Conservation (phyloP, 768 basidiomycete genomes). For the Lactarius deliciosus region DNA sequence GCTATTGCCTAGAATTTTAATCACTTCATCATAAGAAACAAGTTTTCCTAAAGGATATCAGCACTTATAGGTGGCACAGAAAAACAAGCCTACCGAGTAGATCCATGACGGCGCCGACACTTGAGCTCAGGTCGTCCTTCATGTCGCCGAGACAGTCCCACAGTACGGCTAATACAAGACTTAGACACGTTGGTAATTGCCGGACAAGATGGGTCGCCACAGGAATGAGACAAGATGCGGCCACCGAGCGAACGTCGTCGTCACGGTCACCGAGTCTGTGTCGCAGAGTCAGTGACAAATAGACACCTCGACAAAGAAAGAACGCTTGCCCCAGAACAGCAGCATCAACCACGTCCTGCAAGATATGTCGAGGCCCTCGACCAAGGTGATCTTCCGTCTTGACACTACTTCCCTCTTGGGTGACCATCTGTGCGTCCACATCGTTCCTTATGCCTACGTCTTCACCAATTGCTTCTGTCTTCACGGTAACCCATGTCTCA, state of each 20-base stretch:
- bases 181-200: conserved; percentile 68
- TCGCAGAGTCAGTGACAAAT: conserved; percentile 13
- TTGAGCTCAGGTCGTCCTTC: conserved; percentile 96
- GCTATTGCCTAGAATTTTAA: conserved; percentile 67
- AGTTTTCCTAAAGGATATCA: conserved; percentile 59
- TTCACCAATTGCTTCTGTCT: not conserved
- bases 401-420: conserved; percentile 22
- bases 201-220: conserved; percentile 81
- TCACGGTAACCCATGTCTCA: conserved; percentile 1
- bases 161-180: conserved; percentile 74
- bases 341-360: conserved; percentile 84
- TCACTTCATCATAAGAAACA: conserved; percentile 76
- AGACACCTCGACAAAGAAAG: not conserved
- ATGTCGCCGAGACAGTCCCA: conserved; percentile 91
- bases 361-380: conserved; percentile 50
- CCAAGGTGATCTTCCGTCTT: conserved; percentile 35
- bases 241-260: conserved; percentile 95
- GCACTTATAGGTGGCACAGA: conserved; percentile 3
- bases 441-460: conserved; percentile 3
- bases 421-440: conserved; percentile 22
- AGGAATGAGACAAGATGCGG: conserved; percentile 87
- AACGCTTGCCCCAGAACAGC: conserved; percentile 80
- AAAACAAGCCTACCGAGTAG: conserved; percentile 63
- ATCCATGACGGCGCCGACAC: conserved; percentile 97
- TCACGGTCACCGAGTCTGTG: conserved; percentile 82